These are phyloP conservation scores for Ramalina peruviana DNA, from an alignment of 495 filamentous ascomycete species.

Conservation along the genomic window DNA sequence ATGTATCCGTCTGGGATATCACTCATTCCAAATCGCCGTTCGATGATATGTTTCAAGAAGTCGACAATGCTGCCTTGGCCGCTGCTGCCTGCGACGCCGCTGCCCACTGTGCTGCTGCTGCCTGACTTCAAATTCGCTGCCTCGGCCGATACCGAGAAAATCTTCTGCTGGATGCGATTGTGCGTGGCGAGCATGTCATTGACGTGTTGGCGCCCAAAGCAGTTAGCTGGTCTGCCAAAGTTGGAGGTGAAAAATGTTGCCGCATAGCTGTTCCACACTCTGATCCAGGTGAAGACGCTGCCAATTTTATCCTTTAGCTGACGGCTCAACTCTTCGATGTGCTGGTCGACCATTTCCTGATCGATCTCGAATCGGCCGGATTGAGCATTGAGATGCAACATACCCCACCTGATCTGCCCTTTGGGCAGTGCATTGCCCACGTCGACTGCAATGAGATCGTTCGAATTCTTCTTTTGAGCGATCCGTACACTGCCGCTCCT, in stretches of 20 bases:
- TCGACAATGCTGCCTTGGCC: slow-evolving; percentile 32
- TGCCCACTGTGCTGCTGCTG: neutral
- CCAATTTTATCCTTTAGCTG: slow-evolving; percentile 40
- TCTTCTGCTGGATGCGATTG: slow-evolving; percentile 40
- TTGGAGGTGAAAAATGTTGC: slow-evolving; percentile 50
- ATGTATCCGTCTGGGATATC: slow-evolving; percentile 55
- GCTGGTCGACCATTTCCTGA: slow-evolving; percentile 43
- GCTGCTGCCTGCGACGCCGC: too few species aligned
- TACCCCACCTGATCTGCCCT: slow-evolving; percentile 54
- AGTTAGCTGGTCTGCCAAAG: slow-evolving; percentile 50
- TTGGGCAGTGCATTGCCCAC: slow-evolving; percentile 29
- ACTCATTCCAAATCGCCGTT: slow-evolving; percentile 36
- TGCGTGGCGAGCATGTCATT: slow-evolving; percentile 48
- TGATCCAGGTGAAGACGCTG: slow-evolving; percentile 47
- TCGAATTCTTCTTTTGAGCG: neutral
- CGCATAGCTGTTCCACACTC: slow-evolving; percentile 54
- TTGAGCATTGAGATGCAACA: slow-evolving; percentile 41
- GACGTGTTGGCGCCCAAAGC: slow-evolving; percentile 49
- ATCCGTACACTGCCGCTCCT: slow-evolving; percentile 45
- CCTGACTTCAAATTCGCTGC: neutral
- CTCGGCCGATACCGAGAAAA: slow-evolving; percentile 26
- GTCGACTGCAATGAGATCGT: neutral
- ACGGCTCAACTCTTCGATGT: slow-evolving; percentile 44
- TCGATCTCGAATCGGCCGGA: slow-evolving; percentile 48
- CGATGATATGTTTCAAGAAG: slow-evolving; percentile 41